Evolutionary conservation across 192 early-diverging fungal species (phyloP), one percentile per base, ranked within the genome.

Genomic region (Gaertneriomyces semiglobifer): DNA sequence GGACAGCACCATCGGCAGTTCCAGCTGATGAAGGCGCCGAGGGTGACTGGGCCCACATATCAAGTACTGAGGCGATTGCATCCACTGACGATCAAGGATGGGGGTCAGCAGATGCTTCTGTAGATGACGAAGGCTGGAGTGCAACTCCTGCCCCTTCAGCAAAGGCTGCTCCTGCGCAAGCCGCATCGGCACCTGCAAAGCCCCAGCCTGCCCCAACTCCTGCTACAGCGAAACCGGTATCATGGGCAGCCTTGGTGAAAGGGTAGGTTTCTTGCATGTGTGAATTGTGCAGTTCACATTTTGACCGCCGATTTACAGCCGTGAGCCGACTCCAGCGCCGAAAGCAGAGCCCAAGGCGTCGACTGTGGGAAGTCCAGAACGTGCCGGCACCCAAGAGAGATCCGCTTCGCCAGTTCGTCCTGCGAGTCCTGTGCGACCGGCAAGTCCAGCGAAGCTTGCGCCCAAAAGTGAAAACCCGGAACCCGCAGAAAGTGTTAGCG

Each of bases 211-310:
- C 77, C 53, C 45, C 46, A 53, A 42, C 72, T 10, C 41, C 69
- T 46, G 43, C 69, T 57, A 6, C 68, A 43, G 65, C 62, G 16
- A 62, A 60, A 38, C 19, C 33, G 55, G 47, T 46, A 56, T 87
- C 85, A 60, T 87, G 85, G 85, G 85, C 85, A 46, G 81, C 85
- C 50, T 75, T 87, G 53, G 83, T 85, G 39, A 85, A 85, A 44
- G 73, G 73, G 85, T 87, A 65, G 51, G 81, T 69, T 43, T 71
- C 47, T 6, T 12, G 55, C 47, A 40, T 59, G 60, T 3, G 46
- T n/a, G 44, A n/a, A n/a, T 77, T 9, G 12, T 55, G 11, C 18
- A 33, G 12, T 45, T n/a, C 8, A 11, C 8, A 44, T 50, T 19
- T 5, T 41, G 10, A 19, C 25, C 12, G 55, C 25, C 1, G 25